phyloP scores from a whole-genome alignment of 2,329 filamentous ascomycete genomes.

The Penicillium sp. region DNA sequence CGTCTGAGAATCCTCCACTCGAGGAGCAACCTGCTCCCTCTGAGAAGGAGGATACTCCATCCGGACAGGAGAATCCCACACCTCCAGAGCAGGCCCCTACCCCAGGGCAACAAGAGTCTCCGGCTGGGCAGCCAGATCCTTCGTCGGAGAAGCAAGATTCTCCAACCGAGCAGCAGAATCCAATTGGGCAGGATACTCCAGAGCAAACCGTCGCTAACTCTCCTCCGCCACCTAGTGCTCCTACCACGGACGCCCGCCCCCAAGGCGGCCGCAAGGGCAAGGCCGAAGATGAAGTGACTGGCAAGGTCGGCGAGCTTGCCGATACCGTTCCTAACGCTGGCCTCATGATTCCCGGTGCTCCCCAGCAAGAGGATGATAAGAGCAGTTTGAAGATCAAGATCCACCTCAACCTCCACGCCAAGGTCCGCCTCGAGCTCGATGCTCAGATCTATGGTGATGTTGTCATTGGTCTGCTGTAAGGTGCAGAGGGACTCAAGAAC shows the following conservation, averaged over 20 bases:
- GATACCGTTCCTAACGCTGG: constrained; percentile 1
- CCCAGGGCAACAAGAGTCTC: background rate
- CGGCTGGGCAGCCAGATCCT: background rate
- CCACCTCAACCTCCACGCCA: constrained; percentile 26
- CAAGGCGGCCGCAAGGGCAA: constrained; percentile 13
- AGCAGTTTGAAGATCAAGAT: constrained; percentile 22
- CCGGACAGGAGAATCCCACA: background rate
- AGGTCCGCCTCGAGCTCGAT: constrained; percentile 26
- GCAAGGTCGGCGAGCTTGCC: background rate
- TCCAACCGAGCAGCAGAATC: background rate
- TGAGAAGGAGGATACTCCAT: background rate
- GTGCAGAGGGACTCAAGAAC: background rate
- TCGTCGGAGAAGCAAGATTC: background rate
- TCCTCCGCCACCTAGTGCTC: constrained; percentile 7
- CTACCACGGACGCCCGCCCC: constrained; percentile 4
- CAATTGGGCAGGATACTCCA: background rate
- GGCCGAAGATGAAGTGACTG: constrained; percentile 1
- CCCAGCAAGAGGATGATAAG: constrained; percentile 12
- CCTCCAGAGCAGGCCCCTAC: background rate
- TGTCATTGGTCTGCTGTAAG: constrained; percentile 25
- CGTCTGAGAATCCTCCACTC: background rate
- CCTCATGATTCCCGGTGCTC: constrained; percentile 8
- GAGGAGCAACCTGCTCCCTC: background rate
- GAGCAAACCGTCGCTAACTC: constrained; percentile 9
- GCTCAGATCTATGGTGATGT: constrained; percentile 27